Evolutionary conservation across 306 rosid species (phyloP).

Genomic region (Hylodesmum podocarpum): DNA sequence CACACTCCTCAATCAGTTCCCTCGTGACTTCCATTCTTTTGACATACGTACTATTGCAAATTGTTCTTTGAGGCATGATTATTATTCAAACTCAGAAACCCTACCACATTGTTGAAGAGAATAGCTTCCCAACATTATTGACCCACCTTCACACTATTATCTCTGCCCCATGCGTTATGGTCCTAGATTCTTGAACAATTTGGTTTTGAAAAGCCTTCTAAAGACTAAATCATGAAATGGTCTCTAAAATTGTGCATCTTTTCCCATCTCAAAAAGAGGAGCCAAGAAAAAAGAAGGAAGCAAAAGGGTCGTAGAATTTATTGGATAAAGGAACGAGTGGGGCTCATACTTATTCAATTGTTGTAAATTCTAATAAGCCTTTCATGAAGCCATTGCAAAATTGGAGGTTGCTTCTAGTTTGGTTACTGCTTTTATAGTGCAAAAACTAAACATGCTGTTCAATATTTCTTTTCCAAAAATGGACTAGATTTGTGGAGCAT

Average conservation of each 20-base stretch:
- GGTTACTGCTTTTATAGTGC: background rate
- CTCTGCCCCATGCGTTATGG: constrained; percentile 35
- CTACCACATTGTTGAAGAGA: constrained; percentile 33
- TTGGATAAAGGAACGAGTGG: constrained; percentile 26
- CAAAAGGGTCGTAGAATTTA: background rate
- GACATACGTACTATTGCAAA: background rate
- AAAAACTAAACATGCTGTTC: background rate
- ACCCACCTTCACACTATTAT: constrained; percentile 25
- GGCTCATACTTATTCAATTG: background rate
- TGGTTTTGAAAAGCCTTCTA: constrained; percentile 10
- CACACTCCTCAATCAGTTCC: background rate
- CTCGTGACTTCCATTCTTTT: background rate
- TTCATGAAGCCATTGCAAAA: constrained; percentile 14
- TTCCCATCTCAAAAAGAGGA: constrained; percentile 34
- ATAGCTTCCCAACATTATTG: constrained; percentile 11
- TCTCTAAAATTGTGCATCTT: constrained; percentile 33
- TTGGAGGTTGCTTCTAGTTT: background rate
- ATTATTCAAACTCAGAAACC: constrained; percentile 9
- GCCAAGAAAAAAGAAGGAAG: constrained; percentile 15
- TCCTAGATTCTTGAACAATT: constrained; percentile 40
- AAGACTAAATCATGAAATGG: constrained; percentile 31
- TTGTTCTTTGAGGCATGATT: background rate
- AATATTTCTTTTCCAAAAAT: background rate
- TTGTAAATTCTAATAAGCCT: background rate
- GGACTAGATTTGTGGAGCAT: background rate